These are phyloP conservation scores for Sambucus nigra DNA, from an alignment of 129 eudicot species.

Conservation along the genomic window DNA sequence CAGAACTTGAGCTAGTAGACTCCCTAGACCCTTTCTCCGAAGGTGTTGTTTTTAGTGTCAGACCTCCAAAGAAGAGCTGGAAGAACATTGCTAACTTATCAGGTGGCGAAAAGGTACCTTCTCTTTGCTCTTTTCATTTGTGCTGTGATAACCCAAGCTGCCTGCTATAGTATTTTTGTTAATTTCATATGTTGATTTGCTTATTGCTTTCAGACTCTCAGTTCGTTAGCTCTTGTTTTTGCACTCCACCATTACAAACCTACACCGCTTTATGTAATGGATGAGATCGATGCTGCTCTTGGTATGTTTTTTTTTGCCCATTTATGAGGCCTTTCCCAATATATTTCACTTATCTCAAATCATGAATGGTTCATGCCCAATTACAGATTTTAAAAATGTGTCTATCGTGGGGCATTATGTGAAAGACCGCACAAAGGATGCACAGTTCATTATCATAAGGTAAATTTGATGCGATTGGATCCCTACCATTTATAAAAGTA, in stretches of 20 bases:
- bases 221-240: slow-evolving; percentile 94
- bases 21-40: slow-evolving; percentile 97
- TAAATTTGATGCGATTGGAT: too few relatives aligned
- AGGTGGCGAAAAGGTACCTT: slow-evolving; percentile 92
- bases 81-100: slow-evolving; percentile 93
- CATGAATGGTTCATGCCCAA: not conserved
- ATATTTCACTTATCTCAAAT: not conserved
- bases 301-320: slow-evolving; percentile 25
- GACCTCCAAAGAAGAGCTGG: slow-evolving; percentile 99
- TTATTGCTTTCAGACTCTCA: slow-evolving; percentile 59
- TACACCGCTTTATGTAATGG: slow-evolving; percentile 98
- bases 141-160: not conserved
- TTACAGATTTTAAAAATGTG: slow-evolving; percentile 83
- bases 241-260: slow-evolving; percentile 99
- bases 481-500: too few relatives aligned
- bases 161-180: not conserved
- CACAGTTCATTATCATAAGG: slow-evolving; percentile 95
- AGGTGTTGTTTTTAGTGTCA: slow-evolving; percentile 95
- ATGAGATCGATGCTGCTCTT: slow-evolving; percentile 98
- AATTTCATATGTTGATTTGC: not conserved
- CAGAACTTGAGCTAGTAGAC: slow-evolving; percentile 95
- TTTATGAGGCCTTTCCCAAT: not conserved
- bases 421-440: slow-evolving; percentile 92
- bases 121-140: not conserved
- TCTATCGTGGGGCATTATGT: slow-evolving; percentile 99